A percentile compares a stretch with the other conserved stretches of the same genome.
phyloP scores from a whole-genome alignment of 164 flowering plant species.

The Kalanchoe fedtschenkoi region DNA sequence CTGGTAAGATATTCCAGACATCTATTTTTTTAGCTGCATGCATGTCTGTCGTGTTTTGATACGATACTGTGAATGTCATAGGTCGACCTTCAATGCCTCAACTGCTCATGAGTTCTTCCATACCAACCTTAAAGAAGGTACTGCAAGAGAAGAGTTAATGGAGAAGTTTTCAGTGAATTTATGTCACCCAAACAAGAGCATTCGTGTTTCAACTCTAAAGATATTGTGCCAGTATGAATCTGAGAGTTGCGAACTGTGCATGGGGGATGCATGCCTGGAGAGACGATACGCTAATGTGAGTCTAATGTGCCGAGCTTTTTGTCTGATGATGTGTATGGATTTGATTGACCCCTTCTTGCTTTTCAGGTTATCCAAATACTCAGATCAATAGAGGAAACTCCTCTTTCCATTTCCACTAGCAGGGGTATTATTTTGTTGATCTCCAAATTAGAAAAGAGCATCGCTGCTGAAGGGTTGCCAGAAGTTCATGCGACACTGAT shows the following conservation, averaged over 20 bases:
- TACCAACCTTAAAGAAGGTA: conserved; percentile 38
- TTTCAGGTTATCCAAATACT: conserved; percentile 68
- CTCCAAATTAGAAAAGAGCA: conserved; percentile 54
- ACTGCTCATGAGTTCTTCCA: conserved; percentile 12
- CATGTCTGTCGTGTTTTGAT: background rate
- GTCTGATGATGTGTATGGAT: conserved; percentile 5
- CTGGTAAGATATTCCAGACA: conserved; percentile 31
- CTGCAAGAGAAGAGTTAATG: conserved; percentile 28
- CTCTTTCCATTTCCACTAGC: conserved; percentile 64
- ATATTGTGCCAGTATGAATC: conserved; percentile 63
- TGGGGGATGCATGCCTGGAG: conserved; percentile 19
- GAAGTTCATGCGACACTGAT: conserved; percentile 43
- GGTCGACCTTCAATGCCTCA: conserved; percentile 19
- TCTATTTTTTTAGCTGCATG: background rate
- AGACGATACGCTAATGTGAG: conserved; percentile 33
- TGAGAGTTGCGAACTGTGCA: conserved; percentile 11
- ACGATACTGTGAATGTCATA: conserved; percentile 14
- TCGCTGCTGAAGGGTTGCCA: conserved; percentile 42
- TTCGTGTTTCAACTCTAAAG: conserved; percentile 66
- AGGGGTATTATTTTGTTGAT: conserved; percentile 41
- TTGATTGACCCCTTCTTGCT: background rate
- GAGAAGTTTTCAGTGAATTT: conserved; percentile 52
- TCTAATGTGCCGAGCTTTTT: background rate
- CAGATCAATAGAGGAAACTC: conserved; percentile 50
- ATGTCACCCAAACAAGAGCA: conserved; percentile 38